Conservation (phyloP, 2,329 filamentous ascomycete species). For the Nemania diffusa region DNA sequence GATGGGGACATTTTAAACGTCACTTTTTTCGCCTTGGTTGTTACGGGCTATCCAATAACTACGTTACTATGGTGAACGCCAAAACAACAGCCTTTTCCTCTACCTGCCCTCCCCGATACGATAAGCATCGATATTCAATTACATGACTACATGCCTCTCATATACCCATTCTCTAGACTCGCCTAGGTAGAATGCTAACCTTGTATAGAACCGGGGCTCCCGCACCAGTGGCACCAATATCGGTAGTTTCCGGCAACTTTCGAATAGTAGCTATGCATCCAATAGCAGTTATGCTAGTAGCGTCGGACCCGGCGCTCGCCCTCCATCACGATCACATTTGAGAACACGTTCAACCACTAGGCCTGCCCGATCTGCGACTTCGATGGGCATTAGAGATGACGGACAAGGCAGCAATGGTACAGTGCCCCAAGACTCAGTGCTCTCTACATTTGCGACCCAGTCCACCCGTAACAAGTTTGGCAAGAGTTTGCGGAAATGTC, state of each 20-base stretch:
- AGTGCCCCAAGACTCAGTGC: conserved; percentile 42
- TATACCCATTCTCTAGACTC: not conserved
- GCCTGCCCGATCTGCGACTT: conserved; percentile 46
- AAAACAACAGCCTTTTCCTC: too few relatives aligned
- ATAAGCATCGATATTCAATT: too few relatives aligned
- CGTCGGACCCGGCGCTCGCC: conserved; percentile 50
- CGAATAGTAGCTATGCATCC: conserved; percentile 53
- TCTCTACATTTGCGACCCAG: conserved; percentile 30
- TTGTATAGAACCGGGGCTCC: conserved; percentile 24
- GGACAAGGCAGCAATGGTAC: conserved; percentile 54
- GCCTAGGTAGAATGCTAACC: conserved; percentile 34
- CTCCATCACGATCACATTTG: conserved; percentile 48
- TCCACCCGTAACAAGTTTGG: conserved; percentile 22
- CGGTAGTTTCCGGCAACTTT: conserved; percentile 40
- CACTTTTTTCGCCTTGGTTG: too few relatives aligned
- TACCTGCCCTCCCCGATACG: too few relatives aligned
- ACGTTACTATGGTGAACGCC: too few relatives aligned
- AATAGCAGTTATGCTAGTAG: conserved; percentile 52
- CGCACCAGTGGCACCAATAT: conserved; percentile 16
- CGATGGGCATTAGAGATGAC: conserved; percentile 45
- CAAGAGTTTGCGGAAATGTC: conserved; percentile 44
- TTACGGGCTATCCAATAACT: too few relatives aligned
- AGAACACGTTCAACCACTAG: conserved; percentile 47
- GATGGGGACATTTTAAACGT: too few relatives aligned
- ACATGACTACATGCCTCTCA: not conserved